Evolutionary conservation across 768 basidiomycete species (phyloP), one percentile per base, ranked within the genome.

Genomic region (Lactarius quietus): DNA sequence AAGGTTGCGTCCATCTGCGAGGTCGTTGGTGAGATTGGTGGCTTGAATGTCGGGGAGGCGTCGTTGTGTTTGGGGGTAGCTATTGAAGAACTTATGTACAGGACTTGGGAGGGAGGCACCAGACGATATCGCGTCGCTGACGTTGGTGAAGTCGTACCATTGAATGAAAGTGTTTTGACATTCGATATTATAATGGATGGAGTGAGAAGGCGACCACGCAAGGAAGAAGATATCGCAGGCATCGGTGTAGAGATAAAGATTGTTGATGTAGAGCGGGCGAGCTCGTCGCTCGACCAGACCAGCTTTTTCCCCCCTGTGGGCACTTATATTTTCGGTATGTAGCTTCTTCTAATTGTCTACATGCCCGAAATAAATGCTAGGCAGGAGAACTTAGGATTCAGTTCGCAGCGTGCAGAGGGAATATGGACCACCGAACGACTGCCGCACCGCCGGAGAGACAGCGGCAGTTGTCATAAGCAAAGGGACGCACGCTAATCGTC

Each of bases 141-240:
- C n/a, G 36, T 67, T 65, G 59, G 65, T 59, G 73, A 95, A 92
- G 70, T 83, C 78, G 73, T 88, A 86, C 93, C 93, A 97, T 72
- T 97, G 93, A 33, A 97, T 80, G 15, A 92, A 95, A 2, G 95
- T 95, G 73, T 94, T 92, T 75, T 97, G 92, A 73, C 93, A 95
- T 28, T 95, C 95, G 39, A 96, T 80, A 73, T 89, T n/a, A n/a
- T 96, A 33, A 96, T 77, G 0, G 88, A n/a, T 89, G 63, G 86
- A 86, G 29, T 86, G 77, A 26, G 79, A 72, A 1, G 86, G 80
- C 9, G 85, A 88, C 90, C 91, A 97, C 0, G 84, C 83, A 0
- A 96, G 79, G 41, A 89, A 93, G 76, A 92, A 95, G 36, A 96
- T 82, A 72, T 96, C 94, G 26, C 94, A 95, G 6, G 93, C 86